Percentiles rank a stretch among this genome's conserved stretches.
phyloP scores from a whole-genome alignment of 257 asterid genomes.

The Nicotiana otophora region DNA sequence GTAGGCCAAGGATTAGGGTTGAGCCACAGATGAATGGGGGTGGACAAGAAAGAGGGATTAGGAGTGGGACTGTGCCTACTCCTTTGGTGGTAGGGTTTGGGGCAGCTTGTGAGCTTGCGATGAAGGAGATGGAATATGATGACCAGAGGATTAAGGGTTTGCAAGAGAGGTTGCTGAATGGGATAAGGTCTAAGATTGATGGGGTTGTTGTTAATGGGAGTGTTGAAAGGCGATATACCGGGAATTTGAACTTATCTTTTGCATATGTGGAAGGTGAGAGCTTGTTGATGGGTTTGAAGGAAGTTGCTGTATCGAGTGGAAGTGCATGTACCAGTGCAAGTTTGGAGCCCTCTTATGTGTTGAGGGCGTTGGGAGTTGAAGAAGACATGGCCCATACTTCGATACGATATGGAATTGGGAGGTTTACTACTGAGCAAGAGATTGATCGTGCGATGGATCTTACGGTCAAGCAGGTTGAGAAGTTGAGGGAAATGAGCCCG shows the following conservation, averaged over 20 bases:
- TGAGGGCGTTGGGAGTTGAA: slow-evolving; percentile 96
- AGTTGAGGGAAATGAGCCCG: slow-evolving; percentile 96
- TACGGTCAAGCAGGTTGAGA: slow-evolving; percentile 87
- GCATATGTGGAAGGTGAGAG: slow-evolving; percentile 99
- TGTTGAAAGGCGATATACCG: slow-evolving; percentile 66
- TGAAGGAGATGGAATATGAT: slow-evolving; percentile 93
- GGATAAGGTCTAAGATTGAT: slow-evolving; percentile 61
- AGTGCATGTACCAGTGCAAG: slow-evolving; percentile 98
- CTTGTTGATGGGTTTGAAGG: slow-evolving; percentile 95
- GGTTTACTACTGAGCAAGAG: slow-evolving; percentile 90
- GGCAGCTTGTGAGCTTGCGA: slow-evolving; percentile 84
- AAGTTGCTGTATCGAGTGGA: slow-evolving; percentile 96
- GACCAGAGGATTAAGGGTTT: slow-evolving; percentile 55
- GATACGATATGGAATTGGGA: slow-evolving; percentile 93
- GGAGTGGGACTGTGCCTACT: slow-evolving; percentile 96
- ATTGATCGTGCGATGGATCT: slow-evolving; percentile 83
- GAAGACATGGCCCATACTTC: slow-evolving; percentile 99
- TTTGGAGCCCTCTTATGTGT: slow-evolving; percentile 91
- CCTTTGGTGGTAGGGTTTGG: slow-evolving; percentile 96
- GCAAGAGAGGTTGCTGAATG: slow-evolving; percentile 62
- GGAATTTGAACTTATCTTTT: slow-evolving; percentile 89
- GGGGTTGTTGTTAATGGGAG: slow-evolving; percentile 95
- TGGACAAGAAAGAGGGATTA: slow-evolving; percentile 97
- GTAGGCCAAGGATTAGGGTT: slow-evolving; percentile 92
- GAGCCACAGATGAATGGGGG: slow-evolving; percentile 99